A percentile compares a stretch with the other conserved stretches of the same genome.
These are phyloP conservation scores for Candolleomyces eurysporus DNA, from an alignment of 768 basidiomycete species.

Conservation along the genomic window DNA sequence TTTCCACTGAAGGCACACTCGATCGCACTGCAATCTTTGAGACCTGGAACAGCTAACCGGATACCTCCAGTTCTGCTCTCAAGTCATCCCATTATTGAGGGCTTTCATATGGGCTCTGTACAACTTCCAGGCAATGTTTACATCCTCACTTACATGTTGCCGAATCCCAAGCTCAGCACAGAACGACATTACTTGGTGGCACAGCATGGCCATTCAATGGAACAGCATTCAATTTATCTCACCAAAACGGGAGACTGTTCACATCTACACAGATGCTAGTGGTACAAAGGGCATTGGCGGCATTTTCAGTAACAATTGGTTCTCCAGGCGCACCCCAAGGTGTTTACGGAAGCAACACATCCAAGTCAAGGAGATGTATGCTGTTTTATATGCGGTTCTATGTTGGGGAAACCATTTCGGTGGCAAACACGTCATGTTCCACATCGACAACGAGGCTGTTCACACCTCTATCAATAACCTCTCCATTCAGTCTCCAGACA, in stretches of 20 bases:
- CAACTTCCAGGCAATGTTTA: neutral
- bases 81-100: neutral
- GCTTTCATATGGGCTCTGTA: neutral
- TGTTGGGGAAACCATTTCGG: slow-evolving; percentile 23
- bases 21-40: neutral
- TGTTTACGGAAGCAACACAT: slow-evolving; percentile 21
- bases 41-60: neutral
- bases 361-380: slow-evolving; percentile 31
- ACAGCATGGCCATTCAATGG: neutral
- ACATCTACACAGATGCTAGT: neutral
- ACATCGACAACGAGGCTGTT: slow-evolving; percentile 28
- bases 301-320: neutral
- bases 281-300: neutral
- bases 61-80: neutral
- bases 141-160: neutral
- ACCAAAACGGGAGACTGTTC: neutral
- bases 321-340: slow-evolving; percentile 16
- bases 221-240: neutral
- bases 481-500: slow-evolving; percentile 1
- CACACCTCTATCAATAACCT: slow-evolving; percentile 7
- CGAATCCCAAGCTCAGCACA: neutral
- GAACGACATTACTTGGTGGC: neutral
- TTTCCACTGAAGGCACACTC: neutral
- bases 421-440: slow-evolving; percentile 25
- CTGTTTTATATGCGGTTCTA: slow-evolving; percentile 24